These are phyloP conservation scores for Rhodomyrtus psidioides DNA, from an alignment of 441 rosid species.

Conservation along the genomic window DNA sequence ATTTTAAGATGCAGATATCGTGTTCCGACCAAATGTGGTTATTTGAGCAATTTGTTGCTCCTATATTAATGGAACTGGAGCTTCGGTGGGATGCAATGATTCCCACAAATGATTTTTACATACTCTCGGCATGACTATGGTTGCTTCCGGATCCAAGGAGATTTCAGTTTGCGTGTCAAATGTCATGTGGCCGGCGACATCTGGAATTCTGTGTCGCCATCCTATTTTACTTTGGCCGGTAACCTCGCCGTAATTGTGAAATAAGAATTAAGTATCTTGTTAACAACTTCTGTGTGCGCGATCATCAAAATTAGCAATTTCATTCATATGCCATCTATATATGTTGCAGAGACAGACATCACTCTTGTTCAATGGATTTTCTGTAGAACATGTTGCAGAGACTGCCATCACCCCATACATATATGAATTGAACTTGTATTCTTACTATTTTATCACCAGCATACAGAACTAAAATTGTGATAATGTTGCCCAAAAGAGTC, in stretches of 20 bases:
- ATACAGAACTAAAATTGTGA: not conserved
- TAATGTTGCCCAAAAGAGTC: not conserved
- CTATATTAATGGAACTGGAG: too few relatives aligned
- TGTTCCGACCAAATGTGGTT: not conserved
- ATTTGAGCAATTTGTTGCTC: too few relatives aligned
- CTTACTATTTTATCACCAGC: not conserved
- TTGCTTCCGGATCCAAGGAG: slow-evolving; percentile 13
- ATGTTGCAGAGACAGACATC: not conserved
- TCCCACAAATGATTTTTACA: not conserved
- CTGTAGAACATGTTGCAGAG: not conserved
- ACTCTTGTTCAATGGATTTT: not conserved
- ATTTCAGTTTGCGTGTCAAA: slow-evolving; percentile 6
- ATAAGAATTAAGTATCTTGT: not conserved
- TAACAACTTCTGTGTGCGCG: not conserved
- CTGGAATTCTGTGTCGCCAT: slow-evolving; percentile 7
- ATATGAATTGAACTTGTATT: not conserved
- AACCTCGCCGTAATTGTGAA: not conserved
- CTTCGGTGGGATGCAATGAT: too few relatives aligned
- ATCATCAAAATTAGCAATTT: not conserved
- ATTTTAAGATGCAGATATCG: not conserved
- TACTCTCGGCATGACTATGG: not conserved
- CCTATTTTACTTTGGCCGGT: slow-evolving; percentile 13
- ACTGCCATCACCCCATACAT: not conserved
- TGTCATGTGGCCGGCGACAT: slow-evolving; percentile 12
- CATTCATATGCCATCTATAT: not conserved